Evolutionary conservation across 1,139 yeast genomes (phyloP), one percentile per base, ranked within the genome.

Genomic region (Protomyces pachydermus): DNA sequence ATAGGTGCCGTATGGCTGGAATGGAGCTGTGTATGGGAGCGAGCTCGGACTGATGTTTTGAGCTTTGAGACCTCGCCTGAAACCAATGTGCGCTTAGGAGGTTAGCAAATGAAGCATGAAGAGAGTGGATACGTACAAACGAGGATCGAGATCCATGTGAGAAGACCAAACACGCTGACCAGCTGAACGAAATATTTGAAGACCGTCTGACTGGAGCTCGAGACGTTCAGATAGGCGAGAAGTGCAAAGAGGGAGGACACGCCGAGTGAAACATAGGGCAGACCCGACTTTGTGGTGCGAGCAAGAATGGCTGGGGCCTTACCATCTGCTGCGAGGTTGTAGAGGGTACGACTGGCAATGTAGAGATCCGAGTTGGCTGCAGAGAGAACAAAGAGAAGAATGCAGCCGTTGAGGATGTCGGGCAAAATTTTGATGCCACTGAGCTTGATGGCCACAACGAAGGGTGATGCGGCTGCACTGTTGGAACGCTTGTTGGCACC

Each of bases 101-200:
- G 2, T 20, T 20, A 20, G 23, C 23, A 20, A 20, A 20, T 20
- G 23, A 20, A 20, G 23, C 23, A 20, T 20, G 23, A 20, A 1
- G 23, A 20, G 23, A 20, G 23, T 20, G 23, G 23, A 20, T 20
- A 20, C 23, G 23, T 20, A 20, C 23, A 84, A 67, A 82, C 75
- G 61, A 84, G 74, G 70, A 85, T 83, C 54, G 85, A 78, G 64
- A 85, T 77, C 93, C 93, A 87, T 53, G 88, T 82, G 65, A 86
- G 72, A 63, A 87, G 79, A 58, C 91, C 91, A 53, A 86, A 84
- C 68, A 86, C 84, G 38, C 91, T 84, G 48, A 86, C 86, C 68
- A 85, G 84, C 72, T 85, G 86, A 63, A 87, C 85, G 72, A 90
- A 78, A 96, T 97, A 90, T 69, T 78, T 79, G 75, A 90, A 90